Conservation (phyloP, 2,329 filamentous ascomycete species). For the Verticillium albo-atrum region DNA sequence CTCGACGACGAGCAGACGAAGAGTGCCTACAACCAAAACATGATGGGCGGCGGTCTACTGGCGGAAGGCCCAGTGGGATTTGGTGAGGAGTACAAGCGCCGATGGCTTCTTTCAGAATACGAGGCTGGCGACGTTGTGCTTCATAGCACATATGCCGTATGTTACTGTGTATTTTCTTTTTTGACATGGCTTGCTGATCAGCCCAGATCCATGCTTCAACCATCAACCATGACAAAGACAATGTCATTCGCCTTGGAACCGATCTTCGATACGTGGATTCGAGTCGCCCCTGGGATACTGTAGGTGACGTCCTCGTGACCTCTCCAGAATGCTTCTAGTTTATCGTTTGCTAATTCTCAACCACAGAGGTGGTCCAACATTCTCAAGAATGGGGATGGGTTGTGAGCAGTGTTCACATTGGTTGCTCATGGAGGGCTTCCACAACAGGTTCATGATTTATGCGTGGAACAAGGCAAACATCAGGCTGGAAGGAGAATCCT, state of each 20-base stretch:
- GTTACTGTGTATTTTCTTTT: no score
- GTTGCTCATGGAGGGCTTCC: no score
- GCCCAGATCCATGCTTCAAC: slow-evolving; percentile 52
- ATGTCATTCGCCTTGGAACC: slow-evolving; percentile 49
- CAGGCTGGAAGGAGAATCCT: no score
- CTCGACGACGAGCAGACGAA: slow-evolving; percentile 47
- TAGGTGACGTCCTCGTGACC: background rate
- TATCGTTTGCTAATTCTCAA: no score
- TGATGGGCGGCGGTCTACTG: slow-evolving; percentile 52
- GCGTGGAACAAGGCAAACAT: no score
- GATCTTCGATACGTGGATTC: slow-evolving; percentile 52
- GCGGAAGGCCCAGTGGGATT: slow-evolving; percentile 27
- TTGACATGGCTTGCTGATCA: background rate
- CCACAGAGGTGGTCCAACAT: background rate
- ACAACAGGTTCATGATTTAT: no score
- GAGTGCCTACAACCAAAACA: slow-evolving; percentile 53
- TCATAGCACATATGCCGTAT: slow-evolving; percentile 29
- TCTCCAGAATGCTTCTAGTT: no score
- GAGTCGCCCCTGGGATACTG: slow-evolving; percentile 4
- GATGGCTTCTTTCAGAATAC: slow-evolving; percentile 32
- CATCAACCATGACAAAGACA: slow-evolving; percentile 46
- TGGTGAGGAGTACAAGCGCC: slow-evolving; percentile 18
- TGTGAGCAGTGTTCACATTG: no score
- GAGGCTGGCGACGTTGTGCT: slow-evolving; percentile 36
- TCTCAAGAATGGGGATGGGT: background rate